These are phyloP conservation scores for Pisolithus thermaeus DNA, from an alignment of 1,284 basidiomycete genomes.

Conservation along the genomic window DNA sequence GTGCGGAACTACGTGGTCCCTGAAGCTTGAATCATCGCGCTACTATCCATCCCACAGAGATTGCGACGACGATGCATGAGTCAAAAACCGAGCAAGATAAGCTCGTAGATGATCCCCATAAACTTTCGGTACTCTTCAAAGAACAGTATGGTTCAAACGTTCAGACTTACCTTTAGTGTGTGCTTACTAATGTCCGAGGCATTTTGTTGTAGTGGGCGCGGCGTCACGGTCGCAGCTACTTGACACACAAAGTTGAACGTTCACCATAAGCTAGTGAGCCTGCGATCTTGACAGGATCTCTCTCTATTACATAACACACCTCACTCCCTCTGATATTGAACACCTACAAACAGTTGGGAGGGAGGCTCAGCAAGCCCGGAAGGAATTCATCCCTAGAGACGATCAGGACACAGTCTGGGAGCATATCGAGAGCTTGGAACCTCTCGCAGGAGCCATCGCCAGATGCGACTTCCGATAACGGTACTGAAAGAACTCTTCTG, in stretches of 20 bases:
- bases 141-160: slow-evolving; percentile 59
- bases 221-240: background rate
- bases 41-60: slow-evolving; percentile 36
- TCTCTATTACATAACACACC: slow-evolving; percentile 79
- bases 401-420: slow-evolving; percentile 79
- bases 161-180: slow-evolving; percentile 79
- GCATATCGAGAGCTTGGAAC: slow-evolving; percentile 49
- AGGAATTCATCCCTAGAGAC: slow-evolving; percentile 78
- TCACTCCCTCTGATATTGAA: slow-evolving; percentile 77
- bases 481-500: slow-evolving; percentile 32
- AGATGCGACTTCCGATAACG: slow-evolving; percentile 89
- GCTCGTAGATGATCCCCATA: slow-evolving; percentile 43
- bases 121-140: slow-evolving; percentile 63
- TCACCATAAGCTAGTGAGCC: too few relatives aligned
- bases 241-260: background rate
- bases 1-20: slow-evolving; percentile 3
- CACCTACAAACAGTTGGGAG: slow-evolving; percentile 78
- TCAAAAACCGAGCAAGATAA: slow-evolving; percentile 46
- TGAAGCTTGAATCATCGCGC: background rate
- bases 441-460: slow-evolving; percentile 26
- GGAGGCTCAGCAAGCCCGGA: slow-evolving; percentile 68
- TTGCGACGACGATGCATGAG: slow-evolving; percentile 65
- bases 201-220: slow-evolving; percentile 16
- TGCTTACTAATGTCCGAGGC: background rate
- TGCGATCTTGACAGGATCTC: slow-evolving; percentile 77